phyloP scores from a whole-genome alignment of 1,139 yeast genomes.

The Yamadazyma buinensis region DNA sequence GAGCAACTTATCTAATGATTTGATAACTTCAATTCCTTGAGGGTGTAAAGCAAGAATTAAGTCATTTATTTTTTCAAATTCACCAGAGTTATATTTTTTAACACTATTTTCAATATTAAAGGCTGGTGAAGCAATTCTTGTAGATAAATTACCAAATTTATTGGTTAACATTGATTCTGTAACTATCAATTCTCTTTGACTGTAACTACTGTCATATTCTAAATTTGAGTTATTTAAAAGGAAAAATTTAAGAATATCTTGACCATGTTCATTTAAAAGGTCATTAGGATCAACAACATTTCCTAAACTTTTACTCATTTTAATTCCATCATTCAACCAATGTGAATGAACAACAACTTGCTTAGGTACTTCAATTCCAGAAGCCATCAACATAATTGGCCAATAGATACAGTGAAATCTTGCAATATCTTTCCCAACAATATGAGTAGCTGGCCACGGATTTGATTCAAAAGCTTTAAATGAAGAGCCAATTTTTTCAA shows the following conservation, averaged over 20 bases:
- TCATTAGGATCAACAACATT: slow-evolving; percentile 92
- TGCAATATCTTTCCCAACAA: slow-evolving; percentile 88
- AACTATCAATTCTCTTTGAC: slow-evolving; percentile 51
- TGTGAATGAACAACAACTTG: slow-evolving; percentile 88
- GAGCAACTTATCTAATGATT: too few relatives aligned
- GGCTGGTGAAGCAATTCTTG: slow-evolving; percentile 68
- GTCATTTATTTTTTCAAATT: slow-evolving; percentile 32
- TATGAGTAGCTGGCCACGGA: slow-evolving; percentile 68
- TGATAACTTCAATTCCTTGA: too few relatives aligned
- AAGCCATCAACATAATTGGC: slow-evolving; percentile 92
- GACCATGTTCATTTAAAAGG: slow-evolving; percentile 57
- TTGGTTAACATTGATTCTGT: slow-evolving; percentile 70
- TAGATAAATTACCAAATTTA: slow-evolving; percentile 76
- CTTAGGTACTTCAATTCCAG: slow-evolving; percentile 63
- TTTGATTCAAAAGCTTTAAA: slow-evolving; percentile 4
- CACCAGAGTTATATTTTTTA: slow-evolving; percentile 15
- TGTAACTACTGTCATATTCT: slow-evolving; percentile 75
- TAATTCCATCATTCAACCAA: slow-evolving; percentile 86
- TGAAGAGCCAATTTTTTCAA: slow-evolving; percentile 1
- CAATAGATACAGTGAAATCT: slow-evolving; percentile 89
- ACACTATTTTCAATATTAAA: slow-evolving; percentile 57
- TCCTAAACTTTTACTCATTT: slow-evolving; percentile 92
- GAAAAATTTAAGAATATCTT: slow-evolving; percentile 74
- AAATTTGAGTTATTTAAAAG: slow-evolving; percentile 73
- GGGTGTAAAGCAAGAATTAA: too few relatives aligned